A percentile compares a stretch with the other conserved stretches of the same genome.
Evolutionary conservation across 73 alveolate genomes (phyloP).

Genomic region (Blepharisma japonicum): DNA sequence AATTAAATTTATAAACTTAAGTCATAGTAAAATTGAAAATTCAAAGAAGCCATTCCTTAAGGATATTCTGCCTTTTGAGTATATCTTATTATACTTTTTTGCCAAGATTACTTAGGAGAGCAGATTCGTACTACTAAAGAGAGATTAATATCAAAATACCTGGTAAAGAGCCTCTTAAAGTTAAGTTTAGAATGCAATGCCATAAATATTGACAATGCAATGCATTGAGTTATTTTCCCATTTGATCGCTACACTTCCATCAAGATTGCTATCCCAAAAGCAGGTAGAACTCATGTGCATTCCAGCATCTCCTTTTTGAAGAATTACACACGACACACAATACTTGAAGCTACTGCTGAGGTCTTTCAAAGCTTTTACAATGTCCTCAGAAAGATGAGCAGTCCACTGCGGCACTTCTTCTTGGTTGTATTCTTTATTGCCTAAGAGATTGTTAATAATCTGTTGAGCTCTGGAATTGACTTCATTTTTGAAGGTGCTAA

Average conservation of each 20-base stretch:
- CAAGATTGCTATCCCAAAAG: slow-evolving; percentile 66
- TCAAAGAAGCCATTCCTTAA: too few relatives aligned
- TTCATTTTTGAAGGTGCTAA: slow-evolving; percentile 52
- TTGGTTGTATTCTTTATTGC: slow-evolving; percentile 54
- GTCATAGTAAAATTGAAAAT: too few relatives aligned
- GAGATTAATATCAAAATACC: too few relatives aligned
- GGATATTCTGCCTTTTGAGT: too few relatives aligned
- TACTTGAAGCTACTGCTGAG: slow-evolving; percentile 60
- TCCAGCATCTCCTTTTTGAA: slow-evolving; percentile 63
- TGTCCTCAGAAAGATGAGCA: slow-evolving; percentile 63
- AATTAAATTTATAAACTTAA: too few relatives aligned
- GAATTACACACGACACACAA: slow-evolving; percentile 44
- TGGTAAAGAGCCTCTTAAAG: too few relatives aligned
- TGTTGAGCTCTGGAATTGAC: slow-evolving; percentile 41
- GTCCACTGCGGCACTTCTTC: slow-evolving; percentile 68
- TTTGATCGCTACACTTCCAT: slow-evolving; percentile 54
- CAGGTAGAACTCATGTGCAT: slow-evolving; percentile 56
- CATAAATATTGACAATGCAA: slow-evolving; percentile 58
- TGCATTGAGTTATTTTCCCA: slow-evolving; percentile 56
- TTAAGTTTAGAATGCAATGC: slow-evolving; percentile 46
- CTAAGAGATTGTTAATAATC: slow-evolving; percentile 45
- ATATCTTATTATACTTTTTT: too few relatives aligned
- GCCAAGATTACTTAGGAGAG: too few relatives aligned
- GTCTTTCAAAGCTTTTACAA: slow-evolving; percentile 45
- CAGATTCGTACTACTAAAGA: too few relatives aligned